These are phyloP conservation scores for Irineochytrium annulatum DNA, from an alignment of 192 early-diverging fungal species.

Conservation along the genomic window DNA sequence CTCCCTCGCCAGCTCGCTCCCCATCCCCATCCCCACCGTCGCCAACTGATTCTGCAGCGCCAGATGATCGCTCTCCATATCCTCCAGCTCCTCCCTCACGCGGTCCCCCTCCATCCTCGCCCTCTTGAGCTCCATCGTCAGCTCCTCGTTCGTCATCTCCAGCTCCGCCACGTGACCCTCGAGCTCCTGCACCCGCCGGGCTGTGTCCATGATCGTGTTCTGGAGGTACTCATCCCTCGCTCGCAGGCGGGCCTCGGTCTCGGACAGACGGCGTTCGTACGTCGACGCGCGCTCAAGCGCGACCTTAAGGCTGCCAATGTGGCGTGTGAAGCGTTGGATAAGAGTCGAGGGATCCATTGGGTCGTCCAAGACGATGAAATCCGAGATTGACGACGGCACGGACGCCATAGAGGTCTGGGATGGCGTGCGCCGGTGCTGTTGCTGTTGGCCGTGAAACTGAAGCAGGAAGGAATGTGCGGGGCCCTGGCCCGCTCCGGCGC, in stretches of 20 bases:
- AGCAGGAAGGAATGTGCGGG: too few relatives aligned
- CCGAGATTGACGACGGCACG: too few relatives aligned
- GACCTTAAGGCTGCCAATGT: too few relatives aligned
- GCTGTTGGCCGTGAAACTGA: too few relatives aligned
- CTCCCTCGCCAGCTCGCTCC: too few relatives aligned
- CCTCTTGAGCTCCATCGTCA: constrained; percentile 8
- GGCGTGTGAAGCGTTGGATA: too few relatives aligned
- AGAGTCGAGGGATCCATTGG: too few relatives aligned
- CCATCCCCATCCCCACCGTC: constrained; percentile 3
- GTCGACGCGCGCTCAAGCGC: not conserved
- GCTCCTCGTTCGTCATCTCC: constrained; percentile 22
- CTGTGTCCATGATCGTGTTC: constrained; percentile 36
- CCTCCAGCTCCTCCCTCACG: constrained; percentile 4
- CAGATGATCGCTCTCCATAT: constrained; percentile 22
- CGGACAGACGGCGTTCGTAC: constrained; percentile 16
- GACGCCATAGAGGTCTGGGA: too few relatives aligned
- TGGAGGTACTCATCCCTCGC: constrained; percentile 33
- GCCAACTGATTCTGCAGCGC: constrained; percentile 21
- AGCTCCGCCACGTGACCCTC: constrained; percentile 27
- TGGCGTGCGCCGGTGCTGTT: too few relatives aligned
- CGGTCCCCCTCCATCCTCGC: constrained; percentile 11
- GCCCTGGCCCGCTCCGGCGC: too few relatives aligned
- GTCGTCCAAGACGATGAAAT: too few relatives aligned
- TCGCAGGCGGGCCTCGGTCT: constrained; percentile 21
- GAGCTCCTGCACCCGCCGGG: constrained; percentile 21